These are phyloP conservation scores for Citrus glauca DNA, from an alignment of 345 rosid species.

Conservation along the genomic window DNA sequence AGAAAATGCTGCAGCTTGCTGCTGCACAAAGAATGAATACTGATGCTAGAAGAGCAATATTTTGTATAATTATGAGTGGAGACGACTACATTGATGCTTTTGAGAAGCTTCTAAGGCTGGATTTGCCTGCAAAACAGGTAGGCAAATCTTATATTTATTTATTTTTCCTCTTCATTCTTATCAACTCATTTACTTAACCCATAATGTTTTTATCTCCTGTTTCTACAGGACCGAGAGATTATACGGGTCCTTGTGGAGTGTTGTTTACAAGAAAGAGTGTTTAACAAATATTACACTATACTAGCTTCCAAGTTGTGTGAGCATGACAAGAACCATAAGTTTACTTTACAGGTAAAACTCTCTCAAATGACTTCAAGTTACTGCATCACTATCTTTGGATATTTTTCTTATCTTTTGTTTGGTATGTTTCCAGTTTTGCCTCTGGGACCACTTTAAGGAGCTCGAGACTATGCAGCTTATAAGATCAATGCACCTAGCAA, in stretches of 20 bases:
- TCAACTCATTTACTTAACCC: not conserved
- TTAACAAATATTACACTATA: conserved; percentile 77
- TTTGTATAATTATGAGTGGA: conserved; percentile 90
- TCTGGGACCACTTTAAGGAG: conserved; percentile 91
- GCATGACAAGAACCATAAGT: conserved; percentile 86
- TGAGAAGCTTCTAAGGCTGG: conserved; percentile 81
- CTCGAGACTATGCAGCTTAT: conserved; percentile 62
- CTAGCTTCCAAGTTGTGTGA: conserved; percentile 81
- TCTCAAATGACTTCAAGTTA: not conserved
- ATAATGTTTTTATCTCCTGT: not conserved
- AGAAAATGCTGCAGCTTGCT: conserved; percentile 91
- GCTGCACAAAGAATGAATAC: conserved; percentile 91
- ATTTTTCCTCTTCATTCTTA: not conserved
- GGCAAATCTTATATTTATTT: not conserved
- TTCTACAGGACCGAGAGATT: conserved; percentile 80
- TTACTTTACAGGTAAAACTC: conserved; percentile 68
- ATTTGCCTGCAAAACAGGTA: conserved; percentile 83
- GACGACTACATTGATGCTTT: conserved; percentile 91
- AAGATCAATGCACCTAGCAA: conserved; percentile 88
- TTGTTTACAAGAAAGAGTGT: conserved; percentile 81
- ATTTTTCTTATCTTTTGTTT: not conserved
- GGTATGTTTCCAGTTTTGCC: conserved; percentile 54
- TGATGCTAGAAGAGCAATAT: conserved; percentile 83
- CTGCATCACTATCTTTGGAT: not conserved
- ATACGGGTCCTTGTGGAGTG: conserved; percentile 86